A percentile compares a stretch with the other conserved stretches of the same genome.
Conservation (phyloP, 768 basidiomycete species). For the Sporobolomyces roseus region DNA sequence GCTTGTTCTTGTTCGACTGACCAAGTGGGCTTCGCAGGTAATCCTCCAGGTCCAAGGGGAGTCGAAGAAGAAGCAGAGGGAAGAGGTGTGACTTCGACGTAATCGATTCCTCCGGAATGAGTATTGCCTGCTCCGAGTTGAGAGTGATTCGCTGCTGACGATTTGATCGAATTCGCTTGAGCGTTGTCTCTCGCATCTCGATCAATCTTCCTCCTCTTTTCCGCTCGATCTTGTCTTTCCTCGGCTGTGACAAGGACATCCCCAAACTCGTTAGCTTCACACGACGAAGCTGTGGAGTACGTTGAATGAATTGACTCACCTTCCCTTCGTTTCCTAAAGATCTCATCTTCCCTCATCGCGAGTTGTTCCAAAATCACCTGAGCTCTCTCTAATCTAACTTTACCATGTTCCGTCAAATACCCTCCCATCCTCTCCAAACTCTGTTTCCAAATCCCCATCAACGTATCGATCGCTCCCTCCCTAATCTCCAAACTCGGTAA, state of each 20-base stretch:
- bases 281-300: too few species aligned
- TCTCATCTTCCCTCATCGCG: conserved; percentile 90
- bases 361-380: conserved; percentile 94
- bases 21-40: conserved; percentile 31
- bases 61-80: conserved; percentile 1
- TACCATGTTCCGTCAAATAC: conserved; percentile 89
- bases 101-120: conserved; percentile 35
- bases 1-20: background rate
- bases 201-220: conserved; percentile 64
- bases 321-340: conserved; percentile 87
- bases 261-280: too few species aligned
- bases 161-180: conserved; percentile 31
- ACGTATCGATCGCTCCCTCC: conserved; percentile 96
- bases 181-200: conserved; percentile 33
- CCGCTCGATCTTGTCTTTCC: conserved; percentile 85
- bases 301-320: conserved; percentile 55
- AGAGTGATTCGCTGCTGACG: conserved; percentile 31
- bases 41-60: conserved; percentile 4
- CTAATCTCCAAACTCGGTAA: conserved; percentile 96
- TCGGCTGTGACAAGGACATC: conserved; percentile 60
- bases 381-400: conserved; percentile 74
- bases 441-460: conserved; percentile 90
- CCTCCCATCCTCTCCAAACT: conserved; percentile 95
- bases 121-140: conserved; percentile 24
- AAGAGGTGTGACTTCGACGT: conserved; percentile 34